Evolutionary conservation across 495 filamentous ascomycete genomes (phyloP).

Genomic region (Aspergillus taichungensis): DNA sequence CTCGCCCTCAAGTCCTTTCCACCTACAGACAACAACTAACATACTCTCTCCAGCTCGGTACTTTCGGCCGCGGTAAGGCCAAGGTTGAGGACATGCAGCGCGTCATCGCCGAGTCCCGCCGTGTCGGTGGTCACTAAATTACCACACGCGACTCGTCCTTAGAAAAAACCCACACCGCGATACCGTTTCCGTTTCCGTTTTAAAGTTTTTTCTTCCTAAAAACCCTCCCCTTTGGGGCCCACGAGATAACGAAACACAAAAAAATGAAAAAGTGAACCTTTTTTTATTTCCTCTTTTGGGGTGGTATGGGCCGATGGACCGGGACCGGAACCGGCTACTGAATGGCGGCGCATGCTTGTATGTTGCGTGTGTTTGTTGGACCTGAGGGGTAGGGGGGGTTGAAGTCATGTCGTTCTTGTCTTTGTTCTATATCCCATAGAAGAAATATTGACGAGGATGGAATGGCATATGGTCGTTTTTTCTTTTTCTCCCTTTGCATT

Average conservation of each 20-base stretch:
- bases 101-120: constrained; percentile 92
- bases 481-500: no score
- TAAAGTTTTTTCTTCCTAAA: constrained; percentile 21
- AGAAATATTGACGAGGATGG: no score
- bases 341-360: no score
- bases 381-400: no score
- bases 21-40: constrained; percentile 10
- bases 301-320: no score
- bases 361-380: no score
- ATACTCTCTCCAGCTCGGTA: constrained; percentile 60
- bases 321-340: no score
- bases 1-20: background rate
- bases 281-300: background rate
- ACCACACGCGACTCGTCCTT: no score
- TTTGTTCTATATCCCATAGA: no score
- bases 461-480: no score
- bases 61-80: constrained; percentile 92
- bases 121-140: constrained; percentile 64
- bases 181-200: constrained; percentile 21
- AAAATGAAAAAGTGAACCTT: constrained; percentile 7
- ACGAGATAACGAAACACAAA: constrained; percentile 14
- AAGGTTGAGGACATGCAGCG: constrained; percentile 98
- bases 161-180: no score
- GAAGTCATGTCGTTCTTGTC: no score
- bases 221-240: background rate